Evolutionary conservation across 2,329 filamentous ascomycete genomes (phyloP).

Genomic region (Aspergillus jensenii): DNA sequence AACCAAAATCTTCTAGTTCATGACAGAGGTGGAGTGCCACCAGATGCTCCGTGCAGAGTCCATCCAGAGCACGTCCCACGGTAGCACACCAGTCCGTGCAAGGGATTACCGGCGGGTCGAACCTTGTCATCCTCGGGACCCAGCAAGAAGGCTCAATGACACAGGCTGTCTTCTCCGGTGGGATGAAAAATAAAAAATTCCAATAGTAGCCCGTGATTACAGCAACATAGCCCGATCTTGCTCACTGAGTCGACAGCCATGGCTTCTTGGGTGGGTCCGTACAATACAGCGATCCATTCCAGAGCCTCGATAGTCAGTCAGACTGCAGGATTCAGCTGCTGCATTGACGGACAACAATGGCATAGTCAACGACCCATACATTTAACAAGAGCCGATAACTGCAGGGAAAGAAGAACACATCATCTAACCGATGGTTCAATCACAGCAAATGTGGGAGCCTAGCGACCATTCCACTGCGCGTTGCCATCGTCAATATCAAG

Average conservation of each 20-base stretch:
- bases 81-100: neutral
- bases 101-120: neutral
- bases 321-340: slow-evolving; percentile 8
- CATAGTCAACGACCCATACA: neutral
- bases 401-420: neutral
- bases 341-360: slow-evolving; percentile 7
- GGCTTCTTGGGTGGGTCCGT: neutral
- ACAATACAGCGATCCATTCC: slow-evolving; percentile 10
- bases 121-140: neutral
- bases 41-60: slow-evolving; percentile 3
- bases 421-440: neutral
- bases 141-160: neutral
- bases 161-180: slow-evolving; percentile 8
- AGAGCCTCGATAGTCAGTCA: slow-evolving; percentile 10
- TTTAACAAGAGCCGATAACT: neutral
- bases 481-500: neutral
- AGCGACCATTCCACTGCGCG: neutral
- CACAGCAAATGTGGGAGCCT: neutral
- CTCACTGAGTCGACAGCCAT: neutral
- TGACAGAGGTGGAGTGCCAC: slow-evolving; percentile 4
- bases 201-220: neutral
- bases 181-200: neutral
- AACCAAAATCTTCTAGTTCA: slow-evolving; percentile 8
- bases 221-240: slow-evolving; percentile 10
- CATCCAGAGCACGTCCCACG: slow-evolving; percentile 1